Evolutionary conservation across 495 filamentous ascomycete genomes (phyloP), one percentile per base, ranked within the genome.

Genomic region (Pyronema omphalodes): DNA sequence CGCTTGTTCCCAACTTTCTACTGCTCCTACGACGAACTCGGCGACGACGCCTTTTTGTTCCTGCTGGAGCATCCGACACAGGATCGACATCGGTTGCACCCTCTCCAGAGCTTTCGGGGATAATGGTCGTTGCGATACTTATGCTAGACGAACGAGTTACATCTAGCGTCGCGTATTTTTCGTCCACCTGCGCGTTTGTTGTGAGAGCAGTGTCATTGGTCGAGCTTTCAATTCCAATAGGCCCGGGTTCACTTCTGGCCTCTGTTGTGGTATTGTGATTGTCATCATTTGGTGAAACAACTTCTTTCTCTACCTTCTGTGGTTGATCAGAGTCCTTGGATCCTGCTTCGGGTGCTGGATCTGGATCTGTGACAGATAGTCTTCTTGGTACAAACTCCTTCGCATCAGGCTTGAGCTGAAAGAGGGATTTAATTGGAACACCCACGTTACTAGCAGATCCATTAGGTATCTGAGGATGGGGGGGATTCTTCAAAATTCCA

Each of bases 371-470:
- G 11, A 34, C 17, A 17, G 47, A 36, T 35, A 35, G 9, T 12
- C 47, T 23, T 33, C 23, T 52, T 1, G 54, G 54, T 23, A 56
- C 37, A 18, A 56, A 56, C 37, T 56, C 54, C 37, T 51, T 56
- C 6, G 54, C 54, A 36, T 56, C 54, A 15, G 54, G 54, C 46
- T 56, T 56, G 12, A 56, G 33, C 14, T 51, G 12, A n/a, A 29
- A 56, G 23, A 29, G 23, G 23, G 23, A 29, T 29, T 29, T 29
- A 1, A 29, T 29, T 34, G 48, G 9, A 17, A n/a, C 11, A 34
- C 48, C 37, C 19, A 37, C 7, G 9, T 47, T 47, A 1, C 14
- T 9, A n/a, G 48, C 29, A n/a, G 48, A 36, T 37, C 12, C 23
- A 18, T 8, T 23, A 9, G 29, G 29, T 51, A 9, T 19, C 18